A percentile compares a stretch with the other conserved stretches of the same genome.
These are phyloP conservation scores for Colletotrichum sp. DNA, from an alignment of 2,329 filamentous ascomycete species.

Conservation along the genomic window DNA sequence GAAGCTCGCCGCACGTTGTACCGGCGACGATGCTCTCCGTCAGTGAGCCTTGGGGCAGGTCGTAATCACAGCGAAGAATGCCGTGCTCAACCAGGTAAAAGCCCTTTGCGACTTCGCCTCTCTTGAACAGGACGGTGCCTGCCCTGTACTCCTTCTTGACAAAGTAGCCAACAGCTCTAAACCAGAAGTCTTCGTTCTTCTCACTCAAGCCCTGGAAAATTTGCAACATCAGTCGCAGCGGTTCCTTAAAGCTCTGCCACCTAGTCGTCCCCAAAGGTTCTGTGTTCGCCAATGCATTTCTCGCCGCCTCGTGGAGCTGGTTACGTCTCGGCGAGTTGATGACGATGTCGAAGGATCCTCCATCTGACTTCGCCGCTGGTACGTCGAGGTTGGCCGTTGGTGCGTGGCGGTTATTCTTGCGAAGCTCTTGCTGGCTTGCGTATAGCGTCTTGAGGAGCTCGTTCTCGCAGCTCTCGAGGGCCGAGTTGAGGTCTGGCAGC, in stretches of 20 bases:
- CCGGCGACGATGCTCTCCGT: slow-evolving; percentile 93
- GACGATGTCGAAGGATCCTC: slow-evolving; percentile 43
- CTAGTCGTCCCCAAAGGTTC: slow-evolving; percentile 65
- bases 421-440: slow-evolving; percentile 67
- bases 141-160: slow-evolving; percentile 67
- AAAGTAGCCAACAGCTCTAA: slow-evolving; percentile 79
- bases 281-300: slow-evolving; percentile 72
- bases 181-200: slow-evolving; percentile 96
- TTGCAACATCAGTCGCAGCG: slow-evolving; percentile 88
- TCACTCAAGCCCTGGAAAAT: slow-evolving; percentile 90
- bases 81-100: slow-evolving; percentile 93
- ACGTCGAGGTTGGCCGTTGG: slow-evolving; percentile 54
- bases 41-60: slow-evolving; percentile 86
- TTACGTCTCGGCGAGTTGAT: slow-evolving; percentile 83
- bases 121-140: slow-evolving; percentile 77
- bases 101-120: slow-evolving; percentile 77
- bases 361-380: slow-evolving; percentile 39
- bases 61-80: slow-evolving; percentile 88
- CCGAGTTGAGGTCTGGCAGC: slow-evolving; percentile 90
- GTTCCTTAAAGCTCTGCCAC: slow-evolving; percentile 89
- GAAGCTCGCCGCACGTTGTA: slow-evolving; percentile 93
- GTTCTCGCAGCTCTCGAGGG: slow-evolving; percentile 94
- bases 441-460: slow-evolving; percentile 86
- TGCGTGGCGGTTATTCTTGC: slow-evolving; percentile 46
- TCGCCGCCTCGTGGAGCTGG: slow-evolving; percentile 80